A percentile compares a stretch with the other conserved stretches of the same genome.
phyloP scores from a whole-genome alignment of 148 eudicot species.

The Camellia sinensis region DNA sequence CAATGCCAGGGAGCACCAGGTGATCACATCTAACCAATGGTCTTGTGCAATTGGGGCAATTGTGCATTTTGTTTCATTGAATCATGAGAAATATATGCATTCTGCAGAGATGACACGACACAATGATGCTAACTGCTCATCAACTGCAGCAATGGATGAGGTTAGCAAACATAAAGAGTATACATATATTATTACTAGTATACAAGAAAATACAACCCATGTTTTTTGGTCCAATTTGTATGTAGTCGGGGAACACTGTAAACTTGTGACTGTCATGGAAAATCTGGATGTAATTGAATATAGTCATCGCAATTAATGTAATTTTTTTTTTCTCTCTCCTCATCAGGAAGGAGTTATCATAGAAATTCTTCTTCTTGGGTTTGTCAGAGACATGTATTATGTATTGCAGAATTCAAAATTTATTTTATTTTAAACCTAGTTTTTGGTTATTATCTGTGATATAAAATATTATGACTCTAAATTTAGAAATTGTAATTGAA shows the following conservation, averaged over 20 bases:
- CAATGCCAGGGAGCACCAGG: constrained; percentile 14
- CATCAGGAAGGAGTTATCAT: not conserved
- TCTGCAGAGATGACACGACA: not conserved
- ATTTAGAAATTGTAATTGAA: too few relatives aligned
- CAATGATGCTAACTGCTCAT: not conserved
- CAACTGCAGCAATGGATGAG: not conserved
- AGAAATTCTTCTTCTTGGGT: not conserved
- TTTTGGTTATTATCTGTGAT: too few relatives aligned
- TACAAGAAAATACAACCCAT: constrained; percentile 12
- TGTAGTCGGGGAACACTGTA: not conserved
- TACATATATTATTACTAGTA: constrained; percentile 1
- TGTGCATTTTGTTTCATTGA: constrained; percentile 11
- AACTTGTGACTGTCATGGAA: not conserved
- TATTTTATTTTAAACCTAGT: too few relatives aligned
- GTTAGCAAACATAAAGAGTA: not conserved
- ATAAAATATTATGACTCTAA: too few relatives aligned
- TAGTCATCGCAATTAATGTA: not conserved
- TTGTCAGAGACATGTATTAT: too few relatives aligned
- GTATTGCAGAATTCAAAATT: too few relatives aligned
- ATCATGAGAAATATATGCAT: not conserved
- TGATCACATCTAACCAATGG: constrained; percentile 8
- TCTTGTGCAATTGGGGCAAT: not conserved
- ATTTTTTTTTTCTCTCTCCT: not conserved
- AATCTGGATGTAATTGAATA: not conserved
- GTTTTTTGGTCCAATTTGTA: constrained; percentile 9